phyloP scores from a whole-genome alignment of 1,139 yeast genomes.

The Suhomyces bribrorum region DNA sequence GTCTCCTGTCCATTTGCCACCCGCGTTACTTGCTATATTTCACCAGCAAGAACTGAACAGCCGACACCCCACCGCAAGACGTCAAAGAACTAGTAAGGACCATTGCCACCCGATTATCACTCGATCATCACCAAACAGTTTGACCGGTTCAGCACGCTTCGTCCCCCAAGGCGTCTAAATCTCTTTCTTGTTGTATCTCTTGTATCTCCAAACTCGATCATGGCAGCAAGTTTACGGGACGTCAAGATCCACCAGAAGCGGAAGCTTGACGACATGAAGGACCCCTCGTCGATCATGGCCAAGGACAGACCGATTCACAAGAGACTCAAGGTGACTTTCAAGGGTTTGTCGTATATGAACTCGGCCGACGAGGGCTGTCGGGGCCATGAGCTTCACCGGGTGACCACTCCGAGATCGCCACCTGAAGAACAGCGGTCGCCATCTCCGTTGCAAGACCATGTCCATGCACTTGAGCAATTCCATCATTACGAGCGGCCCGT shows the following conservation, averaged over 20 bases:
- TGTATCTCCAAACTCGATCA: slow-evolving; percentile 8
- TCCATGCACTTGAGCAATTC: slow-evolving; percentile 18
- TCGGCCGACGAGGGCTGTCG: slow-evolving; percentile 9
- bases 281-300: slow-evolving; percentile 11
- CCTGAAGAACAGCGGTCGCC: slow-evolving; percentile 29
- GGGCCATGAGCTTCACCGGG: slow-evolving; percentile 14
- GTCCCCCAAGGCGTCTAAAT: background rate
- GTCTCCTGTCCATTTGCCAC: slow-evolving; percentile 9
- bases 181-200: background rate
- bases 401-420: slow-evolving; percentile 12
- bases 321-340: slow-evolving; percentile 16
- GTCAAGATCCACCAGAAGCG: slow-evolving; percentile 29
- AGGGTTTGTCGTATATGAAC: slow-evolving; percentile 7
- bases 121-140: no score
- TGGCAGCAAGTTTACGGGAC: slow-evolving; percentile 32
- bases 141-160: background rate
- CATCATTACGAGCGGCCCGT: slow-evolving; percentile 17
- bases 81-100: no score
- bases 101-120: no score
- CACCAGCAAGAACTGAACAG: background rate
- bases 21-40: slow-evolving; percentile 3
- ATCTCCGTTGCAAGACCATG: slow-evolving; percentile 25
- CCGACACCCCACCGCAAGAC: background rate
- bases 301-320: slow-evolving; percentile 10
- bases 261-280: slow-evolving; percentile 32